phyloP scores from a whole-genome alignment of 371 early-diverging fungal genomes.

The Syncephalis plumigaleata region DNA sequence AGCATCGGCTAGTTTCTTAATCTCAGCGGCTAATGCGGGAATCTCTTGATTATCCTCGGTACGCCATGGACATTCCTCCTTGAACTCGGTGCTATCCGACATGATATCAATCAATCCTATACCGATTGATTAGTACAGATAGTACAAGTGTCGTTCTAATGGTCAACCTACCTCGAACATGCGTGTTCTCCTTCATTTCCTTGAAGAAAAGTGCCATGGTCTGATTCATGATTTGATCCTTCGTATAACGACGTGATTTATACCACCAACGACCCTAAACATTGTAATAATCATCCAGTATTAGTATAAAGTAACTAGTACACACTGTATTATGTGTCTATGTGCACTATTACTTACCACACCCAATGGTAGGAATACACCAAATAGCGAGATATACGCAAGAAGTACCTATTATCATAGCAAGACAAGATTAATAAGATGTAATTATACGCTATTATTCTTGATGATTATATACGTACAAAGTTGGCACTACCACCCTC shows the following conservation, averaged over 20 bases:
- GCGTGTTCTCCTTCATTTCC: conserved; percentile 61
- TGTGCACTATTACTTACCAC: conserved; percentile 28
- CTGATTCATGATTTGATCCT: conserved; percentile 67
- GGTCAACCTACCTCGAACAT: conserved; percentile 11
- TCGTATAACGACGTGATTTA: conserved; percentile 67
- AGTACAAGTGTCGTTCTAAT: too few species aligned
- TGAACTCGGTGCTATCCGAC: conserved; percentile 50
- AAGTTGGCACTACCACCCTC: conserved; percentile 59
- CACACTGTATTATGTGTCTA: background rate
- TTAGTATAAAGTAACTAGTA: too few species aligned
- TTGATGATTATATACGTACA: conserved; percentile 11
- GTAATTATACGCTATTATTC: too few species aligned
- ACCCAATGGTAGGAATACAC: conserved; percentile 68
- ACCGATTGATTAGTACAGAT: too few species aligned
- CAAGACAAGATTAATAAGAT: too few species aligned
- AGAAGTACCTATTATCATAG: conserved; percentile 36
- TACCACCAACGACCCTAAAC: conserved; percentile 82
- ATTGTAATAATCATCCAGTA: too few species aligned
- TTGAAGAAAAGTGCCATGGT: conserved; percentile 86
- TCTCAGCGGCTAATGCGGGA: conserved; percentile 22
- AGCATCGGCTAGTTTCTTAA: conserved; percentile 38
- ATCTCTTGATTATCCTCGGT: conserved; percentile 30
- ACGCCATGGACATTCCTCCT: conserved; percentile 27
- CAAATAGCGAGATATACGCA: conserved; percentile 75
- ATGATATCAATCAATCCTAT: conserved; percentile 43